Percentiles rank a stretch among this genome's conserved stretches.
Evolutionary conservation across 768 basidiomycete genomes (phyloP).

Genomic region (Boletus subcaerulescens): DNA sequence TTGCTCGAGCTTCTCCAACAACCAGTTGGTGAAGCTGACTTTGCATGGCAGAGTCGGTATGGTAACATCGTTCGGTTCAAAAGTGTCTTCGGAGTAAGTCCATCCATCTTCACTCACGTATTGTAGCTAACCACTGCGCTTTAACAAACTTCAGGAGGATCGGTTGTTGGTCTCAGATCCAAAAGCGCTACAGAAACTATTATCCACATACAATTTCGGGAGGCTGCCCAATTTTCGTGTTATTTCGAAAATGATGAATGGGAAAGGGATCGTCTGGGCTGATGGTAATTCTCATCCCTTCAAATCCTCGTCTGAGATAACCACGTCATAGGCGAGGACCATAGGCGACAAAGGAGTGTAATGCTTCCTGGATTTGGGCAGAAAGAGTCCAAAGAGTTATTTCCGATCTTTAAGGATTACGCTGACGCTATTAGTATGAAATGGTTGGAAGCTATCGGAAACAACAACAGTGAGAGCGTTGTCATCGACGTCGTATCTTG

Average conservation of each 20-base stretch:
- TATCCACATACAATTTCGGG: too few species aligned
- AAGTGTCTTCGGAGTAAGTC: slow-evolving; percentile 17
- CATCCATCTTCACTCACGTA: neutral
- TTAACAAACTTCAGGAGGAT: slow-evolving; percentile 16
- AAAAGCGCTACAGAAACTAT: too few species aligned
- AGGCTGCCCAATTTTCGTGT: slow-evolving; percentile 24
- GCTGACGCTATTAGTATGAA: slow-evolving; percentile 16
- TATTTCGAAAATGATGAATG: slow-evolving; percentile 14
- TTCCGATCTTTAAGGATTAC: slow-evolving; percentile 45
- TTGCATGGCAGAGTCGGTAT: slow-evolving; percentile 25
- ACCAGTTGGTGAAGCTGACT: slow-evolving; percentile 25
- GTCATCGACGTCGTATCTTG: slow-evolving; percentile 23
- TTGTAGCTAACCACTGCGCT: slow-evolving; percentile 6
- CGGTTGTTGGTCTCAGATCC: slow-evolving; percentile 40
- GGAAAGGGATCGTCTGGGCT: slow-evolving; percentile 38
- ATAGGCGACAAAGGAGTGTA: slow-evolving; percentile 50
- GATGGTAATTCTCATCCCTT: slow-evolving; percentile 28
- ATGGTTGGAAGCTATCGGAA: slow-evolving; percentile 20
- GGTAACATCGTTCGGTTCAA: slow-evolving; percentile 22
- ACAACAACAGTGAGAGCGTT: neutral
- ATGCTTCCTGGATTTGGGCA: slow-evolving; percentile 55
- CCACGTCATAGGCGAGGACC: slow-evolving; percentile 32
- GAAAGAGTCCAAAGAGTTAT: slow-evolving; percentile 47
- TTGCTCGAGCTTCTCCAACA: slow-evolving; percentile 19
- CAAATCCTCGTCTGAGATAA: slow-evolving; percentile 9